Evolutionary conservation across 1,284 basidiomycete species (phyloP).

Genomic region (Flammula alnicola): DNA sequence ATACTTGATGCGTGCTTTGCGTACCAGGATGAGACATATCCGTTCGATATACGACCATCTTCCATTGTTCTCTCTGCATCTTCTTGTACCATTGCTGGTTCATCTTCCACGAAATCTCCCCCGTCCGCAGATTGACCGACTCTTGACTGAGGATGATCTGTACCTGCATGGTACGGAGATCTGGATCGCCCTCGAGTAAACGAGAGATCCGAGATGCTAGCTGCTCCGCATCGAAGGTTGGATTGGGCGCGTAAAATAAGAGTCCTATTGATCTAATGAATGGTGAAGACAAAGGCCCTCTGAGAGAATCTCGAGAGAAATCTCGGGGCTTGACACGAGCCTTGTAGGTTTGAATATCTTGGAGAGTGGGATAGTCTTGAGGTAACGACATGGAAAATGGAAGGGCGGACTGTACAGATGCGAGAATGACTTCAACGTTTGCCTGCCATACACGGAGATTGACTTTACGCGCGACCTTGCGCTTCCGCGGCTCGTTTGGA

Average conservation of each 20-base stretch:
- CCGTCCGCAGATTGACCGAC: slow-evolving; percentile 14
- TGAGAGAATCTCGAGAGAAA: too few relatives aligned
- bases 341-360: slow-evolving; percentile 14
- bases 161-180: slow-evolving; percentile 23
- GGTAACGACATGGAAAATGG: neutral
- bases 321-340: slow-evolving; percentile 8
- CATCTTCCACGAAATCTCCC: slow-evolving; percentile 33
- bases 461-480: neutral
- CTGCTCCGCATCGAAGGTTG: slow-evolving; percentile 11
- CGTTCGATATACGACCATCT: slow-evolving; percentile 25
- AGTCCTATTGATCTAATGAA: slow-evolving; percentile 27
- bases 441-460: neutral
- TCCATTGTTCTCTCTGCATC: slow-evolving; percentile 32
- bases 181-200: slow-evolving; percentile 22
- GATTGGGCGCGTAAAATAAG: slow-evolving; percentile 26
- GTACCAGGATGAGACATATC: slow-evolving; percentile 17
- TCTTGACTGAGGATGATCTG: slow-evolving; percentile 24
- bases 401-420: neutral
- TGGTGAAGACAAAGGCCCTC: slow-evolving; percentile 16
- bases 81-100: slow-evolving; percentile 25
- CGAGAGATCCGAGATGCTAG: slow-evolving; percentile 18
- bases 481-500: neutral
- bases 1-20: too few relatives aligned
- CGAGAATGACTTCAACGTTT: neutral
- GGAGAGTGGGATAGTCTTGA: neutral